Evolutionary conservation across 192 early-diverging fungal species (phyloP).

Genomic region (Mortierella claussenii): DNA sequence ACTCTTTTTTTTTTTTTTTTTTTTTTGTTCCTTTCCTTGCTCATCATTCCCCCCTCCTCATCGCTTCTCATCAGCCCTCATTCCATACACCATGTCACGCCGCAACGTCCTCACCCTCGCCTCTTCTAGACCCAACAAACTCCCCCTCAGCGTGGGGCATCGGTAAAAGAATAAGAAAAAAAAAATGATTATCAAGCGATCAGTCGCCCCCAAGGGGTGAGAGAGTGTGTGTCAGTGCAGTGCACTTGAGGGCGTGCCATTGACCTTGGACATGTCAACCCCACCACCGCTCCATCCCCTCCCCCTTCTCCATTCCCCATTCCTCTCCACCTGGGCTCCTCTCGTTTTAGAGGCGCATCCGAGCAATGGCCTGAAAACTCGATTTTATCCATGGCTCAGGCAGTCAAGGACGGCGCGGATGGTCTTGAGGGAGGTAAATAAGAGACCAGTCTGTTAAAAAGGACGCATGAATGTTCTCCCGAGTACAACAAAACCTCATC

Average conservation of each 20-base stretch:
- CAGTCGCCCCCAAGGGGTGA: too few relatives aligned
- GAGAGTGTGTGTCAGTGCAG: too few relatives aligned
- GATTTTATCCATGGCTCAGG: conserved; percentile 60
- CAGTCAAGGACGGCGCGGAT: conserved; percentile 59
- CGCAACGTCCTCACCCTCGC: conserved; percentile 35
- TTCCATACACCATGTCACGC: conserved; percentile 42
- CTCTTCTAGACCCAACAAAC: conserved; percentile 25
- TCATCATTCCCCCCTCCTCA: neutral
- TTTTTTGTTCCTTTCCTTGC: conserved; percentile 1
- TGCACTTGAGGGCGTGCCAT: neutral
- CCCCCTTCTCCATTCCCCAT: neutral
- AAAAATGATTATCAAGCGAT: neutral
- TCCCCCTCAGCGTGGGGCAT: conserved; percentile 33
- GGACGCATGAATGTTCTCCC: conserved; percentile 18
- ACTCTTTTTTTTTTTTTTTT: neutral
- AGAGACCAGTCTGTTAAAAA: neutral
- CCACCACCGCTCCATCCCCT: neutral
- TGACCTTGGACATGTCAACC: neutral
- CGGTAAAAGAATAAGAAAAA: conserved; percentile 29
- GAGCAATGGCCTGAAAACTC: conserved; percentile 67
- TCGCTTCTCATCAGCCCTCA: neutral
- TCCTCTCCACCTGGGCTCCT: neutral
- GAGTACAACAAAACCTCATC: neutral
- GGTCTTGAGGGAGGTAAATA: conserved; percentile 61
- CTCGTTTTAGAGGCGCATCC: conserved; percentile 58